Evolutionary conservation across 306 rosid species (phyloP), one percentile per base, ranked within the genome.

Genomic region (Mucuna pruriens): DNA sequence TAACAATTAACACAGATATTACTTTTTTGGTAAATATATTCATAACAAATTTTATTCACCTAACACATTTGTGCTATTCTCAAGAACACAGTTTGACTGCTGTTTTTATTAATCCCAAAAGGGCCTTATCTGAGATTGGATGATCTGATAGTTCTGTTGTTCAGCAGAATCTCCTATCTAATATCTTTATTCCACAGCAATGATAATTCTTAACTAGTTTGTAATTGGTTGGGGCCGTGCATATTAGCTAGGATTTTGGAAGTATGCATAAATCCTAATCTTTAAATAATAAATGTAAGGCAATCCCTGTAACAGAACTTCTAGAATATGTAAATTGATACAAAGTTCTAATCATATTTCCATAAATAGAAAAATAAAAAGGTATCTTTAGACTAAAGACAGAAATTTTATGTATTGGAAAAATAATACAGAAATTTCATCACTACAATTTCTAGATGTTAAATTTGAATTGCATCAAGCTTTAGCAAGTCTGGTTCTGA

Each of bases 191-290:
- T 73, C 33, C 55, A 44, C 49, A 9, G 22, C 63, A 15, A 12
- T 71, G 39, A 22, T 33, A 40, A 44, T 77, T 48, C 79, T 61
- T 23, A 33, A 61, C 13, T 52, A 72, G 71, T 78, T 78, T n/a
- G 44, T 25, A 55, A 54, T 33, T 42, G 6, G 29, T 74, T 26
- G 75, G 42, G 31, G 51, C 70, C 65, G 20, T 54, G 3, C 29
- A 6, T 52, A 64, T 51, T 29, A 65, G 76, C 49, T 81, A 9
- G n/a, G 72, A 65, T 54, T 19, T 51, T 15, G 3, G 45, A 73
- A 9, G 16, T 69, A 82, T 40, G 19, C 19, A 9, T 9, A 52
- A 45, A 79, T 48, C 72, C 33, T 49, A 20, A 40, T 64, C 9
- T 72, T 79, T 49, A 2, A 57, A 31, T 61, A 20, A 64, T 81